Evolutionary conservation across 2,329 filamentous ascomycete genomes (phyloP), one percentile per base, ranked within the genome.

Genomic region (Fusarium setosum): DNA sequence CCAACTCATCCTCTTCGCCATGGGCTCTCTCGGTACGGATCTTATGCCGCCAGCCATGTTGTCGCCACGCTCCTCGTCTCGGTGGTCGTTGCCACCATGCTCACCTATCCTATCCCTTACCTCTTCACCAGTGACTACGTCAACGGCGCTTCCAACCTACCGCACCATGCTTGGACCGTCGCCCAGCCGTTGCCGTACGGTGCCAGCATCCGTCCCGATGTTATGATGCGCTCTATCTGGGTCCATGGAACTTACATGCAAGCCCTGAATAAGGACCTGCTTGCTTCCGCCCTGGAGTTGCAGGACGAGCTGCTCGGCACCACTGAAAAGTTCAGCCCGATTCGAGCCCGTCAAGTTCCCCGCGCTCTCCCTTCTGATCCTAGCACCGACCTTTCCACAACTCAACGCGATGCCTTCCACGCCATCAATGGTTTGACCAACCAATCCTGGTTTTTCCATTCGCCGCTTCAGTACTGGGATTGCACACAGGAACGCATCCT

Each of bases 191-290:
- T 92, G 53, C 79, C 85, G 32, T 85, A 86, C 45, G 81, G 81
- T 53, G 77, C 78, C 5, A 73, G 79, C 23, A 80, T 82, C 41
- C 79, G 82, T 52, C 85, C 90, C 5, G 91, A 95, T 74, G 88
- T 95, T n/a, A 88, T 92, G 56, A 91, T 95, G 87, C 90, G 91
- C 67, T 92, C 92, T 57, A 86, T 93, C 56, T 95, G 92, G 92
- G 85, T 95, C 15, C 91, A 94, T 72, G 91, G 91, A 63, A 90
- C 86, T 74, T 94, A 94, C 73, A 94, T 94, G 89, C 84, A 89
- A 71, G 92, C 91, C 11, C 82, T 95, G 32, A 83, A 92, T 48
- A 83, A 83, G 50, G 81, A 88, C 7, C 84, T 94, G 11, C 80
- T 95, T 41, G 80, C 86, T 29, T 84, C 86, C 40, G 91, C 91